phyloP scores from a whole-genome alignment of 2,329 filamentous ascomycete genomes.

The Neurospora crassa region DNA sequence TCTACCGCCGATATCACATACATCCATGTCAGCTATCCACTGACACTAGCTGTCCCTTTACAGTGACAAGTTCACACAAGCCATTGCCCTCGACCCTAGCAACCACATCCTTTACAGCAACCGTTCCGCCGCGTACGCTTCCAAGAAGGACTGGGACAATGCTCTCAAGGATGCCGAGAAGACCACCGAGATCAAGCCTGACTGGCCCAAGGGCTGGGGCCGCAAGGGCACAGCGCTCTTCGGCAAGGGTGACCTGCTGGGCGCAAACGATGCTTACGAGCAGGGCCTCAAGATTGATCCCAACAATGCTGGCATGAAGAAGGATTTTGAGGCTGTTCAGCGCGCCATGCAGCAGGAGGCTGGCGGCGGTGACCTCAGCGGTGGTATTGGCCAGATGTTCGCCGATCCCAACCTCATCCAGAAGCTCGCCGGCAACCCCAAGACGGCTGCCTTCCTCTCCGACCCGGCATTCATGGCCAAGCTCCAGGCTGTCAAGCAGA shows the following conservation, averaged over 20 bases:
- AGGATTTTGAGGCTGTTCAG: constrained; percentile 73
- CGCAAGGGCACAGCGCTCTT: constrained; percentile 88
- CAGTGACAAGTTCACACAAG: constrained; percentile 89
- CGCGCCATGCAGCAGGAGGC: constrained; percentile 76
- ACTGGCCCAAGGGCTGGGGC: constrained; percentile 96
- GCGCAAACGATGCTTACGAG: constrained; percentile 82
- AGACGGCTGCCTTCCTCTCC: constrained; percentile 72
- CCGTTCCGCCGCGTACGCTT: constrained; percentile 79
- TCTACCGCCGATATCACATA: background rate
- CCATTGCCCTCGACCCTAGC: constrained; percentile 74
- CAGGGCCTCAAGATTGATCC: constrained; percentile 90
- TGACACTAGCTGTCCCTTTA: constrained; percentile 13
- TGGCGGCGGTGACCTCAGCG: constrained; percentile 46
- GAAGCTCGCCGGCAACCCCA: constrained; percentile 90
- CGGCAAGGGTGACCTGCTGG: constrained; percentile 75
- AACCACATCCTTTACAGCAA: constrained; percentile 99
- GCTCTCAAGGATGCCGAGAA: constrained; percentile 87
- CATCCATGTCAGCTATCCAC: background rate
- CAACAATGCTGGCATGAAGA: constrained; percentile 85
- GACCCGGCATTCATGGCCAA: constrained; percentile 87
- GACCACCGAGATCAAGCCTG: constrained; percentile 88
- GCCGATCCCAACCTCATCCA: constrained; percentile 81
- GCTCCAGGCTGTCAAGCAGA: constrained; percentile 69
- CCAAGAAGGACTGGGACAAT: constrained; percentile 76
- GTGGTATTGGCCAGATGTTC: constrained; percentile 85